Evolutionary conservation across 139 green algal species (phyloP).

Genomic region (Ulvella scutata): DNA sequence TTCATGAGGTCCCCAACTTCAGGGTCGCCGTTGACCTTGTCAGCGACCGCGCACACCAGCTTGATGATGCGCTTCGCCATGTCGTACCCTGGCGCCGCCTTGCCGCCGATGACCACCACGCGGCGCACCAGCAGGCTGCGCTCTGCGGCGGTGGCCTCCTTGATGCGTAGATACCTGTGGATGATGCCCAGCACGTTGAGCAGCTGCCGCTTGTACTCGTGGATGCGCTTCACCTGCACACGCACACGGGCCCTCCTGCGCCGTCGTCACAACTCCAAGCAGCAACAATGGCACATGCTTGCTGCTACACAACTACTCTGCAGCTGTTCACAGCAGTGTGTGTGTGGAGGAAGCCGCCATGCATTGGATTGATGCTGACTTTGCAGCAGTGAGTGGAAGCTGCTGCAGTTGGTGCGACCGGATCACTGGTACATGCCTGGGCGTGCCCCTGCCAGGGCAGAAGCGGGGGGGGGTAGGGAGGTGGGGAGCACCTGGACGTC

Average conservation of each 20-base stretch:
- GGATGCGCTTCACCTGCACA: conserved; percentile 76
- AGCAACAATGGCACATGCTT: too few relatives aligned
- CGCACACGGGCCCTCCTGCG: too few relatives aligned
- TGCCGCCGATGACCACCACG: conserved; percentile 74
- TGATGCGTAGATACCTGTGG: conserved; percentile 66
- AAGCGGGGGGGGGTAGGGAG: background rate
- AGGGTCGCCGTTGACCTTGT: conserved; percentile 84
- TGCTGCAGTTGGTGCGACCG: background rate
- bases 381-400: background rate
- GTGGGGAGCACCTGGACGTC: conserved; percentile 62
- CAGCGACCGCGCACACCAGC: conserved; percentile 40
- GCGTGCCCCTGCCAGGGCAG: background rate
- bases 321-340: too few relatives aligned
- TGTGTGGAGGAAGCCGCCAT: background rate
- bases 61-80: conserved; percentile 98
- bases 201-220: conserved; percentile 90
- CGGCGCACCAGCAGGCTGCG: conserved; percentile 37
- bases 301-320: too few relatives aligned
- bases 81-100: conserved; percentile 84
- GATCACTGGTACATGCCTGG: background rate
- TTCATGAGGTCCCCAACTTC: conserved; percentile 93
- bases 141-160: conserved; percentile 56
- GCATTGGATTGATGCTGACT: too few relatives aligned
- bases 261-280: too few relatives aligned
- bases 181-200: conserved; percentile 77